phyloP scores from a whole-genome alignment of 2,329 filamentous ascomycete species.

The Colletotrichum zoysiae region DNA sequence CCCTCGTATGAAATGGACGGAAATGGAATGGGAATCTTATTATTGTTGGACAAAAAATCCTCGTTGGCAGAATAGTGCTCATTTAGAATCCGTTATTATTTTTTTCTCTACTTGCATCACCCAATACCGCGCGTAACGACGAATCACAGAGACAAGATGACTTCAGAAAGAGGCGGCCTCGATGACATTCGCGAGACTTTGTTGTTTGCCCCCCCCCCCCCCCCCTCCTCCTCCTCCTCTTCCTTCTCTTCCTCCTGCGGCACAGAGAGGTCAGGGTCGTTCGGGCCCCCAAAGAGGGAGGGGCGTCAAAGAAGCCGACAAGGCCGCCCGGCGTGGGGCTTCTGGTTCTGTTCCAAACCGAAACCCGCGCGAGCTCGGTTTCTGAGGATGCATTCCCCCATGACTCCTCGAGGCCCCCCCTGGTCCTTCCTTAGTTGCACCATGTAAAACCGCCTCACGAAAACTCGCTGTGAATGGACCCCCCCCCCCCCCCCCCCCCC shows the following conservation, averaged over 20 bases:
- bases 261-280: background rate
- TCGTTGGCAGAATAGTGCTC: constrained; percentile 21
- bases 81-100: constrained; percentile 30
- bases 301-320: background rate
- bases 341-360: background rate
- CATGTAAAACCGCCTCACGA: background rate
- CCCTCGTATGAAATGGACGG: background rate
- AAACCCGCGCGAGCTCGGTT: background rate
- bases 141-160: constrained; percentile 18
- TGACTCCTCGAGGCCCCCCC: background rate
- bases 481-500: background rate
- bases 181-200: background rate
- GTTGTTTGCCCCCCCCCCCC: too few relatives aligned
- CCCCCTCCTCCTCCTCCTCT: too few relatives aligned
- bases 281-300: background rate
- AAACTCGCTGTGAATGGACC: constrained; percentile 19
- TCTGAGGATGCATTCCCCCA: background rate
- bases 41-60: constrained; percentile 4
- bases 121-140: constrained; percentile 20
- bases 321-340: background rate
- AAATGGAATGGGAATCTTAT: constrained; percentile 7
- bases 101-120: background rate
- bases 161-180: constrained; percentile 15
- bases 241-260: background rate
- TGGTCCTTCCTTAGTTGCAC: background rate